Evolutionary conservation across 2,329 filamentous ascomycete genomes (phyloP).

Genomic region (Colletotrichum caudatum): DNA sequence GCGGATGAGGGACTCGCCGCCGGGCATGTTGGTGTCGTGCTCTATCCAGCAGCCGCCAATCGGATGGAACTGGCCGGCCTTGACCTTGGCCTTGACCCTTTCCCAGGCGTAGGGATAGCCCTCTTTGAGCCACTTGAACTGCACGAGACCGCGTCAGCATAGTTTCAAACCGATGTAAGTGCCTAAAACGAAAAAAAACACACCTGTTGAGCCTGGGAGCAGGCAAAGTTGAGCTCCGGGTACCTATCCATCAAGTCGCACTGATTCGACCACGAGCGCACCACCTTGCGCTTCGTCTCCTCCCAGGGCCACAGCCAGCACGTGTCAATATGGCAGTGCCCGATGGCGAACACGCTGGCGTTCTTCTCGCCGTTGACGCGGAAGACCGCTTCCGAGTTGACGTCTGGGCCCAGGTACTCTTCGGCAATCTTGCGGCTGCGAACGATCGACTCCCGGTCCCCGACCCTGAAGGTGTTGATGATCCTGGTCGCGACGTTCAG

Average conservation of each 20-base stretch:
- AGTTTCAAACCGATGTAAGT: accelerated
- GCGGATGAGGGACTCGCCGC: constrained; percentile 74
- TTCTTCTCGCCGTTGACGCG: constrained; percentile 59
- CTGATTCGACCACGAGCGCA: constrained; percentile 77
- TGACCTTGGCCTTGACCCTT: constrained; percentile 74
- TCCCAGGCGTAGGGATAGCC: constrained; percentile 74
- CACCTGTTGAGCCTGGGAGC: constrained; percentile 69
- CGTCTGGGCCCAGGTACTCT: constrained; percentile 69
- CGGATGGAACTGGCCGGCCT: constrained; percentile 74
- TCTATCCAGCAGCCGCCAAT: constrained; percentile 79
- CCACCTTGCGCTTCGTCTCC: constrained; percentile 77
- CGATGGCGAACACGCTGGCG: constrained; percentile 70
- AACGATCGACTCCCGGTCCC: constrained; percentile 66
- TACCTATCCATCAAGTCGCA: constrained; percentile 77
- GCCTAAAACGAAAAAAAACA: constrained; percentile 45
- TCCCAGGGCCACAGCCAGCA: constrained; percentile 80
- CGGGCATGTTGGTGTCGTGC: constrained; percentile 77
- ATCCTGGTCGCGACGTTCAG: constrained; percentile 72
- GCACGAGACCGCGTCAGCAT: not conserved
- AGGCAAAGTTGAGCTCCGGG: constrained; percentile 73
- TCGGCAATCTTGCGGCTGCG: constrained; percentile 69
- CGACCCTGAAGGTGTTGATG: constrained; percentile 73
- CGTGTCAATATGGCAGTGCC: constrained; percentile 78
- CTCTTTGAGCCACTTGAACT: constrained; percentile 72
- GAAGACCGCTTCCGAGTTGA: constrained; percentile 72